Conservation (phyloP, 371 early-diverging fungal species). For the Syncephalis fuscata region DNA sequence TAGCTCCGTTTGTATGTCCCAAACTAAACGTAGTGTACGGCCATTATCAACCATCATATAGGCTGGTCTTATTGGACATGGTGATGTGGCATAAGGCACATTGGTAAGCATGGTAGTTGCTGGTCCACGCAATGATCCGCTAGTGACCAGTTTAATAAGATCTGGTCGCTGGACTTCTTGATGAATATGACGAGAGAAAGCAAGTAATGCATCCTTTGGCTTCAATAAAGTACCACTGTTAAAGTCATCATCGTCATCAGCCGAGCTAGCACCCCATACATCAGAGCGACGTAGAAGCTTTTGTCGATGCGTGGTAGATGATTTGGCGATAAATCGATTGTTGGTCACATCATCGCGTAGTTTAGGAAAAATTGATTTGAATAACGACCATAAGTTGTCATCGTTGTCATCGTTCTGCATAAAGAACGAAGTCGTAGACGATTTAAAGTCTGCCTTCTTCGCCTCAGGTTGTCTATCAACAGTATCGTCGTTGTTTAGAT, state of each 20-base stretch:
- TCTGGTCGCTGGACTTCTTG: constrained; percentile 7
- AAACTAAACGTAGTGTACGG: constrained; percentile 31
- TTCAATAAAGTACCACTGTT: constrained; percentile 2
- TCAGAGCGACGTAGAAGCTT: neutral
- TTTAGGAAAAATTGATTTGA: neutral
- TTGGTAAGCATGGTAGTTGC: constrained; percentile 4
- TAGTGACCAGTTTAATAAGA: constrained; percentile 8
- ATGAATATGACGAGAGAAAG: constrained; percentile 16
- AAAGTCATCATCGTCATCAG: neutral
- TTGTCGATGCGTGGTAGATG: neutral
- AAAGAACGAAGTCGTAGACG: too few species aligned
- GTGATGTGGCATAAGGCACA: constrained; percentile 37
- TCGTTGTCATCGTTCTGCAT: neutral
- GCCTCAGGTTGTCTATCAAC: too few species aligned
- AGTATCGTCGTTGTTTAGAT: too few species aligned
- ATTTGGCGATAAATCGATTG: neutral
- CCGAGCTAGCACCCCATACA: neutral
- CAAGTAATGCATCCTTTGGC: constrained; percentile 17
- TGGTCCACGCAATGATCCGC: constrained; percentile 4
- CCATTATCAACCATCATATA: constrained; percentile 23
- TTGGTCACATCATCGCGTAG: neutral
- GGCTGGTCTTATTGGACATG: constrained; percentile 29
- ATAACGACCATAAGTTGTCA: neutral
- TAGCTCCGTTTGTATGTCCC: constrained; percentile 81
- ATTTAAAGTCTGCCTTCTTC: too few species aligned